Evolutionary conservation across 495 filamentous ascomycete species (phyloP).

Genomic region (Peziza echinospora): DNA sequence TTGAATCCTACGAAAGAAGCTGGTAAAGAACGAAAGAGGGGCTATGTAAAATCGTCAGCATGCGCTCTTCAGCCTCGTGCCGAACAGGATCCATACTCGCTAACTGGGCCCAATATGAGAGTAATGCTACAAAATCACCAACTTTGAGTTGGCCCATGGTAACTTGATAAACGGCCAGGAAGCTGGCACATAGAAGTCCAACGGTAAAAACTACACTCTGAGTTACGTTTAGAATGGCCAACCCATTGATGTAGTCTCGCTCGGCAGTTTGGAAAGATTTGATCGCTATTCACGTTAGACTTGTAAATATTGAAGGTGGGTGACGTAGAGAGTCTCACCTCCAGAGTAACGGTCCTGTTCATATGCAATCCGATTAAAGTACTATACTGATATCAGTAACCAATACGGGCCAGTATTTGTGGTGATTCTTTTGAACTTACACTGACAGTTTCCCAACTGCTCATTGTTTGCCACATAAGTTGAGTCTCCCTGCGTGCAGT

Average conservation of each 20-base stretch:
- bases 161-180: constrained; percentile 48
- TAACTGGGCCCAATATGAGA: constrained; percentile 49
- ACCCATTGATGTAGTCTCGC: constrained; percentile 17
- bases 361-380: constrained; percentile 49
- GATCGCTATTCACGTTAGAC: constrained; percentile 15
- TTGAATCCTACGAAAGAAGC: constrained; percentile 35
- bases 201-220: constrained; percentile 39
- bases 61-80: not conserved
- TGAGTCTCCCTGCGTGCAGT: constrained; percentile 34
- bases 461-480: constrained; percentile 39
- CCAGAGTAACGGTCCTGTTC: constrained; percentile 38
- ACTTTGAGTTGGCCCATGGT: constrained; percentile 31
- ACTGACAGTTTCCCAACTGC: constrained; percentile 46
- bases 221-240: constrained; percentile 22
- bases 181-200: constrained; percentile 39
- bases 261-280: constrained; percentile 14
- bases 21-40: constrained; percentile 43
- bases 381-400: too few species aligned
- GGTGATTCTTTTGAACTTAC: too few species aligned
- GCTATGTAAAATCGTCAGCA: constrained; percentile 18
- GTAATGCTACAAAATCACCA: constrained; percentile 48
- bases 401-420: too few species aligned
- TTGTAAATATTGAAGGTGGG: not conserved
- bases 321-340: constrained; percentile 12
- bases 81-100: constrained; percentile 10